Base-by-base conservation (phyloP, 2,329 filamentous ascomycete species). In the Basipetospora chlamydospora region DNA sequence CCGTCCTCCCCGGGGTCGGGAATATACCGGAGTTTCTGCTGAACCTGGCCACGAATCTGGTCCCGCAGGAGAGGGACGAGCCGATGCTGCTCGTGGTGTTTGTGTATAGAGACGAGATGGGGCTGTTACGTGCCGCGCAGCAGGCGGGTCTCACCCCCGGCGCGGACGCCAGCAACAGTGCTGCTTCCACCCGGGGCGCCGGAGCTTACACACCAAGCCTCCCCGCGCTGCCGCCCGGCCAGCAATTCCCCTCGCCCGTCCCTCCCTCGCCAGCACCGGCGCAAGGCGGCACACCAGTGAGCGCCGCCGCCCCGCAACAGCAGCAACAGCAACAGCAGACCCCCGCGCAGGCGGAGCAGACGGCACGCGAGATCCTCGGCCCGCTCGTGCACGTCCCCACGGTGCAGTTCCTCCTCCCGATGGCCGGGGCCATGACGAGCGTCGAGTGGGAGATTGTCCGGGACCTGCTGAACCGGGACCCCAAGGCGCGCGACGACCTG, bases 1-100 rank as follows among this genome's bases (percentile, higher is more conserved):
- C 90, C 0, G 73, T 96, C 4, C 73, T 85, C 22, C 69, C 77
- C 5, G 85, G 83, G 18, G 66, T 73, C 18, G 66, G 64, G 23
- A 72, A 70, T 34, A 71, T 88, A 29, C 88, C 90, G 0, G 82
- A 87, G 42, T 94, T 95, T 48, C 75, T 95, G 55, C 73, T 85
- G 42, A 81, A 93, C 49, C 69, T 96, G n/a, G 78, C 84, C 43
- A 80, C 88, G 47, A 87, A 87, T 53, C 73, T 73, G 21, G 71
- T 95, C 22, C 82, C 87, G 30, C 68, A 73, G 40, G 70, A 71
- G 2, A 70, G 81, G 12, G 65, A 75, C 0, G 80, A 92, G 45
- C 76, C 83, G 1, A 74, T 90, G 59, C 63, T 98, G 25, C 64
- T 96, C 7, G 73, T 87, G 16, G 81, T 88, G 1, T 80, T 96